Percentiles rank a stretch among this genome's conserved stretches.
Conservation (phyloP, 176 grass and related monocot species). For the Carex cristatella region DNA sequence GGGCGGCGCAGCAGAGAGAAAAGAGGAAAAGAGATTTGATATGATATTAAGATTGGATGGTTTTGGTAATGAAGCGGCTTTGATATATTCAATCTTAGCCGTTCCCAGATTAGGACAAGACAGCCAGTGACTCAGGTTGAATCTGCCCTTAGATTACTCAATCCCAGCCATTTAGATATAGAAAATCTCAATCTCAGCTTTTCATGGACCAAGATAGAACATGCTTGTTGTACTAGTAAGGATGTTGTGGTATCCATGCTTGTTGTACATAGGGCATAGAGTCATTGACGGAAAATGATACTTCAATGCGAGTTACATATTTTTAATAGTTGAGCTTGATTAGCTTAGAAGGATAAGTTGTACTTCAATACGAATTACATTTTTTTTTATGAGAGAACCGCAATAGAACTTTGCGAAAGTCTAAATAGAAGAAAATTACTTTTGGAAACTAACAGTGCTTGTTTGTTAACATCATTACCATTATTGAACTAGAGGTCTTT, state of each 20-base stretch:
- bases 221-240: neutral
- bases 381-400: neutral
- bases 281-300: neutral
- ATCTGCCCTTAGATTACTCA: neutral
- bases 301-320: neutral
- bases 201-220: neutral
- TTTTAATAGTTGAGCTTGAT: neutral
- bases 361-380: neutral
- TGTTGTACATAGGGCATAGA: neutral
- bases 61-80: neutral
- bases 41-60: neutral
- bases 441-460: neutral
- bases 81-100: neutral
- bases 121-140: neutral
- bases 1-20: neutral
- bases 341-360: too few relatives aligned
- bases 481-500: neutral
- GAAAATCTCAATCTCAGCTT: neutral
- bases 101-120: neutral
- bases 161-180: neutral
- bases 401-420: neutral
- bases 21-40: neutral
- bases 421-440: neutral
- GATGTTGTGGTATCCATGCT: neutral
- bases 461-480: neutral